These are phyloP conservation scores for Mycena venus DNA, from an alignment of 768 basidiomycete genomes.

Conservation along the genomic window DNA sequence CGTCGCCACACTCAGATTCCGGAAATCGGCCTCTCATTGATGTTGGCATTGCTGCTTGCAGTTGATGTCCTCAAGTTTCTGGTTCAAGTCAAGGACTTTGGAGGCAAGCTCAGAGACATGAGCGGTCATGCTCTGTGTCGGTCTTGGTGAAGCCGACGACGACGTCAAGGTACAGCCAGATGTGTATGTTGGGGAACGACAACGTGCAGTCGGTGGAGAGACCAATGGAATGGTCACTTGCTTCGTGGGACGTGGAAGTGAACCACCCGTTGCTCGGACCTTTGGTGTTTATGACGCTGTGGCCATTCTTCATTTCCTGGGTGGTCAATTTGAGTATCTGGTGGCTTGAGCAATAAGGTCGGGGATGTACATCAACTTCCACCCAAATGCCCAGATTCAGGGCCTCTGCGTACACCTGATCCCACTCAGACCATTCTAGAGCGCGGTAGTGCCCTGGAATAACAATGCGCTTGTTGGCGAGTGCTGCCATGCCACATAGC, in stretches of 20 bases:
- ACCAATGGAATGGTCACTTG: conserved; percentile 98
- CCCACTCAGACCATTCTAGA: conserved; percentile 87
- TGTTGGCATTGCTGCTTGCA: conserved; percentile 98
- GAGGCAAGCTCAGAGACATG: conserved; percentile 86
- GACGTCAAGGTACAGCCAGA: conserved; percentile 95
- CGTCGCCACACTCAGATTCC: conserved; percentile 89
- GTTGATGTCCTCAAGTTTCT: conserved; percentile 92
- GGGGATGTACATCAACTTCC: conserved; percentile 82
- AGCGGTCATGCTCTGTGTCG: conserved; percentile 89
- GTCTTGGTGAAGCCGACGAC: conserved; percentile 90
- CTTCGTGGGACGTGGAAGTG: conserved; percentile 97
- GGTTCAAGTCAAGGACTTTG: conserved; percentile 93
- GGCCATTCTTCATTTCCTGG: conserved; percentile 89
- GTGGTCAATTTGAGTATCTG: conserved; percentile 1
- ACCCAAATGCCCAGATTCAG: conserved; percentile 89
- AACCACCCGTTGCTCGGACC: conserved; percentile 93
- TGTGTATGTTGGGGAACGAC: conserved; percentile 89
- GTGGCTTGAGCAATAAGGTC: neutral
- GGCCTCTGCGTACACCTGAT: conserved; percentile 78
- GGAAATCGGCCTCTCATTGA: conserved; percentile 92
- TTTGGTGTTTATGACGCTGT: conserved; percentile 88
- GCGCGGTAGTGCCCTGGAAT: conserved; percentile 96
- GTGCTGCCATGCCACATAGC: too few species aligned
- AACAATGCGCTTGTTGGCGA: conserved; percentile 5
- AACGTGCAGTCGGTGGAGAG: conserved; percentile 93